Evolutionary conservation across 75 land plant genomes (phyloP), one percentile per base, ranked within the genome.

Genomic region (Pinus taeda): DNA sequence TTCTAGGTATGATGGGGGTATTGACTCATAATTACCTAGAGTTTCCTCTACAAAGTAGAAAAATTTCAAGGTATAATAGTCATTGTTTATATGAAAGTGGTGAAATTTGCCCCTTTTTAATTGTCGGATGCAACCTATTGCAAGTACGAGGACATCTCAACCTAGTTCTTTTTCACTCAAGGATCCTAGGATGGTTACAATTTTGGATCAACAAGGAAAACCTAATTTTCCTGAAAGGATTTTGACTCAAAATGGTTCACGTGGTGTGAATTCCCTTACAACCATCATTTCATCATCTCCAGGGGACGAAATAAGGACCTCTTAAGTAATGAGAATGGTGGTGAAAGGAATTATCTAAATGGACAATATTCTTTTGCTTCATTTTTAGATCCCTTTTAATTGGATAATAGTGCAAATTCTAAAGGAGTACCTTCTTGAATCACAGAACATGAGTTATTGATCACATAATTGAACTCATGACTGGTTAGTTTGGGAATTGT

Each of bases 401-500:
- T 49, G 26, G 81, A 80, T 55, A 49, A 37, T 39, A 72, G 57
- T 64, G 79, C 80, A 49, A 66, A 80, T n/a, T 42, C 74, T 7
- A 59, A 65, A 37, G 55, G 63, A 33, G 59, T 60, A 77, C 30
- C 59, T 60, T 77, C 64, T 64, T 33, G 42, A 57, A 39, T 20
- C 55, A 61, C 60, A 24, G 59, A 78, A 29, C 75, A 4, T 55
- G 79, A 78, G 30, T 88, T 15, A 86, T 81, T 57, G 85, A 83
- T 61, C 90, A 92, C 55, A 78, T 92, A 77, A 79, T 85, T 58
- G 93, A 92, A 57, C 85, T 94, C 22, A 92, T 94, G 95, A 85
- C 80, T 6, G 91, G 92, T 73, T 88, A 87, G 5, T 92, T 94
- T 83, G 95, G 90, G 20, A 94, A 92, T 76, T 94, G 92, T 79